Evolutionary conservation across 352 stramenopile genomes (phyloP).

Genomic region (Globisporangium paddicum): DNA sequence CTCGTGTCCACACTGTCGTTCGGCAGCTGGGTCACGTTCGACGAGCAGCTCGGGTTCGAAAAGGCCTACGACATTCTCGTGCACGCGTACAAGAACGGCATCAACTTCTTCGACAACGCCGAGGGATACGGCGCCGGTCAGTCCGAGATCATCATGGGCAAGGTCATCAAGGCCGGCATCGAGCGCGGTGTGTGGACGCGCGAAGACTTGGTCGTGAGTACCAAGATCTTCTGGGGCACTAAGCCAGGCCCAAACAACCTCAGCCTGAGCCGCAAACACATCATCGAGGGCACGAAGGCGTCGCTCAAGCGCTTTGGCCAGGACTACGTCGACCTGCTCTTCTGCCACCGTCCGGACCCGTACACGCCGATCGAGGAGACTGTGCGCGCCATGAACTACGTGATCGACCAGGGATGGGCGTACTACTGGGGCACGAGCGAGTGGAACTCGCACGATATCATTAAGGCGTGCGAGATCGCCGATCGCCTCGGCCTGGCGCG

Average conservation of each 20-base stretch:
- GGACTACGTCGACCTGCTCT: conserved; percentile 48
- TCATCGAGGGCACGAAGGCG: conserved; percentile 37
- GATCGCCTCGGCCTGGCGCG: conserved; percentile 27
- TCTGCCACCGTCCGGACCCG: conserved; percentile 35
- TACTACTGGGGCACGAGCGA: conserved; percentile 48
- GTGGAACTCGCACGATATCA: conserved; percentile 47
- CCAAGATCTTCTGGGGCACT: conserved; percentile 48
- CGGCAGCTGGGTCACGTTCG: conserved; percentile 27
- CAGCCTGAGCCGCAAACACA: conserved; percentile 33
- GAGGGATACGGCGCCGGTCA: conserved; percentile 28
- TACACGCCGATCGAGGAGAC: conserved; percentile 30
- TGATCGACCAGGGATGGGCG: conserved; percentile 32
- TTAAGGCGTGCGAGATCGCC: conserved; percentile 37
- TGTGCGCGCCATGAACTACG: conserved; percentile 44
- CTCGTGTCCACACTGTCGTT: conserved; percentile 36
- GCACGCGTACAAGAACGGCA: conserved; percentile 26
- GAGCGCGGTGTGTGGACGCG: conserved; percentile 19
- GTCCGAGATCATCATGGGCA: conserved; percentile 28
- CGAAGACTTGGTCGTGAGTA: conserved; percentile 51
- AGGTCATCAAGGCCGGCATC: conserved; percentile 20
- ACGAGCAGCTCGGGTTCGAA: conserved; percentile 12
- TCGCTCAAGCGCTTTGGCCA: conserved; percentile 33
- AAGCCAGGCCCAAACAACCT: conserved; percentile 19
- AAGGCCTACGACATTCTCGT: conserved; percentile 26
- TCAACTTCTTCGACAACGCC: conserved; percentile 63